Percentiles rank a stretch among this genome's conserved stretches.
These are phyloP conservation scores for Mycena alexandri DNA, from an alignment of 768 basidiomycete species.

Conservation along the genomic window DNA sequence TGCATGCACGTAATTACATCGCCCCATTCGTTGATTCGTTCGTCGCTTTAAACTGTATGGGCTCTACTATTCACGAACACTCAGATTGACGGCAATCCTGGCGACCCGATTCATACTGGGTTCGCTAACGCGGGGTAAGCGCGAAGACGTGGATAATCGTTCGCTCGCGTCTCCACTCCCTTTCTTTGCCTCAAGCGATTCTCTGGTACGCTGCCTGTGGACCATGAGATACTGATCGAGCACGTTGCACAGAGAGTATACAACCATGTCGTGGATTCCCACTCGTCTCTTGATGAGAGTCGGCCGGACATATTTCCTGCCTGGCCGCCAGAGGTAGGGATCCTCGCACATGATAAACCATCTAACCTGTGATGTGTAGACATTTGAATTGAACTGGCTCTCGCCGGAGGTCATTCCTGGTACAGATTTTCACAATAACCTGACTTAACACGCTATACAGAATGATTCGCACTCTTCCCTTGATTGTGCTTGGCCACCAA, in stretches of 20 bases:
- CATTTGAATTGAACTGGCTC: slow-evolving; percentile 1
- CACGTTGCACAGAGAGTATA: slow-evolving; percentile 6
- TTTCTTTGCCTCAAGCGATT: background rate
- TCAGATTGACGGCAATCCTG: too few relatives aligned
- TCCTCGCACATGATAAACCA: slow-evolving; percentile 3
- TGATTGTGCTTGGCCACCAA: slow-evolving; percentile 3
- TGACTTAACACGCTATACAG: slow-evolving; percentile 1
- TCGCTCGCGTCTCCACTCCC: background rate
- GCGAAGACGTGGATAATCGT: background rate
- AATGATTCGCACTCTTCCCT: slow-evolving; percentile 6
- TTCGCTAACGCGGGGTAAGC: background rate
- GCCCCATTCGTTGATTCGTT: slow-evolving; percentile 19
- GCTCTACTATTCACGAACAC: too few relatives aligned
- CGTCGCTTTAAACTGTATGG: too few relatives aligned
- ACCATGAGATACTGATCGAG: slow-evolving; percentile 1
- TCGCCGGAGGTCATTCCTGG: slow-evolving; percentile 8
- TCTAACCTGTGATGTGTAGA: slow-evolving; percentile 7
- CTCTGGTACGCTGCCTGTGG: background rate
- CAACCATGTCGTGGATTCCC: slow-evolving; percentile 4
- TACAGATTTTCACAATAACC: slow-evolving; percentile 2
- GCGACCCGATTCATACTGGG: slow-evolving; percentile 7
- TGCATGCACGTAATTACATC: slow-evolving; percentile 12
- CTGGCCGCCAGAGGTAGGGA: slow-evolving; percentile 7
- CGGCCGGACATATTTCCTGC: slow-evolving; percentile 6
- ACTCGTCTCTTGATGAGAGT: slow-evolving; percentile 4